These are phyloP conservation scores for Aspergillus nanangensis DNA, from an alignment of 495 filamentous ascomycete genomes.

Conservation along the genomic window DNA sequence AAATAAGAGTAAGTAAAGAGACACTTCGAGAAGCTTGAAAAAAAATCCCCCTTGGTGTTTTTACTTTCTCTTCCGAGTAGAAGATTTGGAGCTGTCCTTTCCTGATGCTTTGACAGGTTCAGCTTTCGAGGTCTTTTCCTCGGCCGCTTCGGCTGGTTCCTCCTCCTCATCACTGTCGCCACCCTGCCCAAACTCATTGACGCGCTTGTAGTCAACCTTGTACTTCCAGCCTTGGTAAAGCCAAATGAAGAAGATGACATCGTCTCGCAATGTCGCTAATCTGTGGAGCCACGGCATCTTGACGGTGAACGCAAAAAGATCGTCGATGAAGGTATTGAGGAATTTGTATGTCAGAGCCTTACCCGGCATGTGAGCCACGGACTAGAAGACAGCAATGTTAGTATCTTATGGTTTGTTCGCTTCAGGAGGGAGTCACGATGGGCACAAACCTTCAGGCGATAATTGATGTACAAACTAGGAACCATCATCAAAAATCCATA, in stretches of 20 bases:
- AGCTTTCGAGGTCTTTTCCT: slow-evolving; percentile 28
- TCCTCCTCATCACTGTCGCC: slow-evolving; percentile 76
- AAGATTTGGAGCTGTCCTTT: slow-evolving; percentile 26
- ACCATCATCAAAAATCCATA: slow-evolving; percentile 99
- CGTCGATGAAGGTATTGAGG: slow-evolving; percentile 74
- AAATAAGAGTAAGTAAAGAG: neutral
- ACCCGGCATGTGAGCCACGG: slow-evolving; percentile 93
- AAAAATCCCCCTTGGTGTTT: no score
- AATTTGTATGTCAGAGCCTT: slow-evolving; percentile 98
- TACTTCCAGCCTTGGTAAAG: slow-evolving; percentile 94
- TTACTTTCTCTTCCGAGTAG: slow-evolving; percentile 42
- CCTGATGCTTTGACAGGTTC: slow-evolving; percentile 25
- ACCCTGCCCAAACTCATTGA: slow-evolving; percentile 98
- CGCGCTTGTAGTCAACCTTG: slow-evolving; percentile 83
- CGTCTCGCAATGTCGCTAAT: slow-evolving; percentile 89
- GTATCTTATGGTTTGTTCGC: no score
- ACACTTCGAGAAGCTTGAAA: neutral
- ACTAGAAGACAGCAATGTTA: slow-evolving; percentile 41
- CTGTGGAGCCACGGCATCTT: slow-evolving; percentile 97
- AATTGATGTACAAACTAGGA: slow-evolving; percentile 96
- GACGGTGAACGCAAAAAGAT: slow-evolving; percentile 96
- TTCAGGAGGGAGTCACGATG: no score
- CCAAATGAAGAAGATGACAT: slow-evolving; percentile 98
- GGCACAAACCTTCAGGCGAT: slow-evolving; percentile 71
- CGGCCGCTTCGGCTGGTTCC: slow-evolving; percentile 30